phyloP scores from a whole-genome alignment of 768 basidiomycete species.

The Auricularia auricula-judae region DNA sequence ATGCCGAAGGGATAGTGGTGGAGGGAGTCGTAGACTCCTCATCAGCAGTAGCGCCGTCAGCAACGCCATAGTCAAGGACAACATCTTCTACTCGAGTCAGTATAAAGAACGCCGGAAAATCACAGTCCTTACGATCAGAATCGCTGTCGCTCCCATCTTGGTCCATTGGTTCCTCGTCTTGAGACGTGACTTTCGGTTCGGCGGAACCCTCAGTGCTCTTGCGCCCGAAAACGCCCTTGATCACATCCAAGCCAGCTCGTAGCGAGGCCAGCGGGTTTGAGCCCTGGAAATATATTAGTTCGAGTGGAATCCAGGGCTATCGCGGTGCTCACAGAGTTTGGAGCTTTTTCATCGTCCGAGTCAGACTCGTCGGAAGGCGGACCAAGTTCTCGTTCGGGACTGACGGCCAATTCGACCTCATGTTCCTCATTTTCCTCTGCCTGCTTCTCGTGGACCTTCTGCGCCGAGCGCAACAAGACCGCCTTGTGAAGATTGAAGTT shows the following conservation, averaged over 20 bases:
- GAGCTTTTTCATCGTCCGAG: neutral
- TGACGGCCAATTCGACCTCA: constrained; percentile 12
- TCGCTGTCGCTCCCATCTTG: neutral
- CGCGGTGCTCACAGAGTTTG: neutral
- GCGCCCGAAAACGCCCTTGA: neutral
- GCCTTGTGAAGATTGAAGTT: constrained; percentile 46
- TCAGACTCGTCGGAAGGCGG: constrained; percentile 1
- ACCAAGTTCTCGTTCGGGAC: constrained; percentile 10
- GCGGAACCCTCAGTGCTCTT: neutral
- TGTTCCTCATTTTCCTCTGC: constrained; percentile 33
- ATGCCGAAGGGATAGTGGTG: no score
- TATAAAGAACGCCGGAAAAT: neutral
- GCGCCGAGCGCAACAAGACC: constrained; percentile 60
- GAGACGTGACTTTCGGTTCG: neutral
- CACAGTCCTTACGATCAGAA: neutral
- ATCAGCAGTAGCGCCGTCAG: neutral
- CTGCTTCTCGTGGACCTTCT: constrained; percentile 16
- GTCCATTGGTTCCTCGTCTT: neutral
- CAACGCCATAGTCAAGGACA: neutral
- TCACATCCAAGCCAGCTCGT: neutral
- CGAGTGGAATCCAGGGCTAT: neutral
- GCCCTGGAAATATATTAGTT: neutral
- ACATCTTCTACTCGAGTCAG: neutral
- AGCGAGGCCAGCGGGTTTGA: neutral
- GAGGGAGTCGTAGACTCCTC: neutral